These are phyloP conservation scores for Mycosphaerella sp. DNA, from an alignment of 2,329 filamentous ascomycete genomes.

Conservation along the genomic window DNA sequence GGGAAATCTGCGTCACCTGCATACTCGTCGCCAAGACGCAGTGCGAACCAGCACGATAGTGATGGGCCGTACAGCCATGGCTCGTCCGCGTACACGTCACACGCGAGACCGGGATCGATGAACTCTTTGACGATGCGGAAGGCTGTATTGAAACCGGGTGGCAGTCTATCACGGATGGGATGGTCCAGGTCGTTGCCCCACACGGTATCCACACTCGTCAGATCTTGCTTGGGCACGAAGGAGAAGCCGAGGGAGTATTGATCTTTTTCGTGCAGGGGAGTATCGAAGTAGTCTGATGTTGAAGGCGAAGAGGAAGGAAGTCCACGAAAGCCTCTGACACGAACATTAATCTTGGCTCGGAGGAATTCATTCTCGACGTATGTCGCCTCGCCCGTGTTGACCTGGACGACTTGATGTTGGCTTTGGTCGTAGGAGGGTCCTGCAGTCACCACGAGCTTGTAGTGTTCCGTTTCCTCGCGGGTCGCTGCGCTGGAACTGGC, in stretches of 20 bases:
- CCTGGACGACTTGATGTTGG: constrained; percentile 62
- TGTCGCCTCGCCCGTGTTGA: constrained; percentile 59
- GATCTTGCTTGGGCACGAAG: constrained; percentile 61
- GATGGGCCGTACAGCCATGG: constrained; percentile 79
- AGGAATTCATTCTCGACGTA: constrained; percentile 58
- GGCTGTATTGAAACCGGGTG: constrained; percentile 77
- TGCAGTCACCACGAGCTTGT: constrained; percentile 72
- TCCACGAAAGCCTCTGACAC: constrained; percentile 59
- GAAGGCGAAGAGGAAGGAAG: constrained; percentile 61
- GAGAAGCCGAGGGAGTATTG: constrained; percentile 78
- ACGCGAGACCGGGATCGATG: constrained; percentile 83
- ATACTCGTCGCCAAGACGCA: constrained; percentile 28
- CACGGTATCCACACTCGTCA: constrained; percentile 65
- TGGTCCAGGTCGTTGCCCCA: constrained; percentile 95
- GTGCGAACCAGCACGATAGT: constrained; percentile 31
- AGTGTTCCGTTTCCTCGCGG: constrained; percentile 49
- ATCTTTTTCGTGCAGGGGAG: constrained; percentile 63
- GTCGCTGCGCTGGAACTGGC: constrained; percentile 16
- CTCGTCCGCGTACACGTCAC: constrained; percentile 78
- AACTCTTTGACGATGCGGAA: constrained; percentile 81
- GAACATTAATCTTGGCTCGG: constrained; percentile 65
- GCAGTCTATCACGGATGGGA: constrained; percentile 75
- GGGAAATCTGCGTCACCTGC: constrained; percentile 23
- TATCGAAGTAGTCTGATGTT: constrained; percentile 67
- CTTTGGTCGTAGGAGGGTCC: constrained; percentile 66